phyloP scores from a whole-genome alignment of 805 yeast species.

The Wickerhamomyces alni region DNA sequence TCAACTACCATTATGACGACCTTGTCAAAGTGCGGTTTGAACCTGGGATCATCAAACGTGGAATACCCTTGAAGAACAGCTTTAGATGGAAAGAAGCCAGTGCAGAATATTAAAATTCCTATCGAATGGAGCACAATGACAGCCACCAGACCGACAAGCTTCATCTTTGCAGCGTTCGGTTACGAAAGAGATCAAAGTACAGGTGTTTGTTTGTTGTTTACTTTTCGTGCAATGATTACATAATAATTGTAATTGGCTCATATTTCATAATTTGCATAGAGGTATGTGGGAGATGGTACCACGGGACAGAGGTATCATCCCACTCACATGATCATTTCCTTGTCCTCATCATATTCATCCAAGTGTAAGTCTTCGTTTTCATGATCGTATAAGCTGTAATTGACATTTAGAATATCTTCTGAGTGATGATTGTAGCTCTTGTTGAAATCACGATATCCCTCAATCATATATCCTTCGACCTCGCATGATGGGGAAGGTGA shows the following conservation, averaged over 20 bases:
- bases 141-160: too few relatives aligned
- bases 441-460: constrained; percentile 18
- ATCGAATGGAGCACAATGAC: constrained; percentile 31
- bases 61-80: constrained; percentile 62
- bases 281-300: too few relatives aligned
- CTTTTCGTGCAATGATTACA: too few relatives aligned
- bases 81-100: constrained; percentile 92
- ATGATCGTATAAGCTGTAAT: constrained; percentile 21
- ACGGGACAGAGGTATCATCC: too few relatives aligned
- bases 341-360: constrained; percentile 3
- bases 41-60: constrained; percentile 23
- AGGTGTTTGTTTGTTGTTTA: too few relatives aligned
- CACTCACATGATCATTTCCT: not conserved
- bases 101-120: constrained; percentile 59
- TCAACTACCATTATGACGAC: constrained; percentile 84
- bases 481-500: constrained; percentile 19
- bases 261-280: too few relatives aligned
- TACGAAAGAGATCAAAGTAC: too few relatives aligned
- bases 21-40: constrained; percentile 51
- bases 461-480: constrained; percentile 22
- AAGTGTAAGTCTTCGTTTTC: constrained; percentile 19
- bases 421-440: constrained; percentile 17
- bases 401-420: constrained; percentile 21
- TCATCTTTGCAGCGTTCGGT: too few relatives aligned
- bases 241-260: too few relatives aligned